Evolutionary conservation across 495 filamentous ascomycete species (phyloP).

Genomic region (Trichodelitschia bisporula): DNA sequence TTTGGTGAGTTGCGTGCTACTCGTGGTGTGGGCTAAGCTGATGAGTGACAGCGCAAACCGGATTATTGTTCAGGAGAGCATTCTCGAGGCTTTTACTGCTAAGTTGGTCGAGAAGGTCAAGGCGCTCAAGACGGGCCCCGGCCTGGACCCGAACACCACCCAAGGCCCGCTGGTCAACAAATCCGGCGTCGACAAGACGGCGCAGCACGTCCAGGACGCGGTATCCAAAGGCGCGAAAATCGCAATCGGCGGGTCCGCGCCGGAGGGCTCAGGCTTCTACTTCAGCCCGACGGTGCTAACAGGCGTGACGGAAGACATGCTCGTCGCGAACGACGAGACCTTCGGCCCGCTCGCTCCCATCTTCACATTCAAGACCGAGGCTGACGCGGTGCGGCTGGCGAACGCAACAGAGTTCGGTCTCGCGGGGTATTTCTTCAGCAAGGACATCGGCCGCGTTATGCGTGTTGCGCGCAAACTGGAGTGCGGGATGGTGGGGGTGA

Average conservation of each 20-base stretch:
- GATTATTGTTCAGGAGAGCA: constrained; percentile 3
- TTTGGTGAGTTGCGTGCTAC: background rate
- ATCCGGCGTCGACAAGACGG: constrained; percentile 2
- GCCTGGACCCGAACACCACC: constrained; percentile 1
- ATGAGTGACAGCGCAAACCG: constrained; percentile 4
- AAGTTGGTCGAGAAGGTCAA: constrained; percentile 2
- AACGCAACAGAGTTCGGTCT: constrained; percentile 7
- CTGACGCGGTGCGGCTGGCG: constrained; percentile 2
- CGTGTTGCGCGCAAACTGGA: constrained; percentile 1
- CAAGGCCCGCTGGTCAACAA: constrained; percentile 3
- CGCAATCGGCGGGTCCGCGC: constrained; percentile 1
- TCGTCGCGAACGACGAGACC: constrained; percentile 3
- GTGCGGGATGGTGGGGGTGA: constrained; percentile 2
- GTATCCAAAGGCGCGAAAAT: constrained; percentile 4
- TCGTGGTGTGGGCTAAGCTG: background rate
- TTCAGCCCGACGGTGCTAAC: constrained; percentile 3
- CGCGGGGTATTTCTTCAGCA: constrained; percentile 6
- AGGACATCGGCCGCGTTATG: constrained; percentile 2
- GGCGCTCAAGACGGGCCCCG: constrained; percentile 3
- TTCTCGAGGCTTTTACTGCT: constrained; percentile 1
- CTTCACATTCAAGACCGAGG: constrained; percentile 4
- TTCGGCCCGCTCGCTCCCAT: constrained; percentile 5
- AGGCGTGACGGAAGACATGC: background rate
- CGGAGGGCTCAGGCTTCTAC: constrained; percentile 1
- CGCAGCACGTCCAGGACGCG: constrained; percentile 4